A percentile compares a stretch with the other conserved stretches of the same genome.
Conservation (phyloP, 352 stramenopile genomes). For the Globisporangium uncinulatum region DNA sequence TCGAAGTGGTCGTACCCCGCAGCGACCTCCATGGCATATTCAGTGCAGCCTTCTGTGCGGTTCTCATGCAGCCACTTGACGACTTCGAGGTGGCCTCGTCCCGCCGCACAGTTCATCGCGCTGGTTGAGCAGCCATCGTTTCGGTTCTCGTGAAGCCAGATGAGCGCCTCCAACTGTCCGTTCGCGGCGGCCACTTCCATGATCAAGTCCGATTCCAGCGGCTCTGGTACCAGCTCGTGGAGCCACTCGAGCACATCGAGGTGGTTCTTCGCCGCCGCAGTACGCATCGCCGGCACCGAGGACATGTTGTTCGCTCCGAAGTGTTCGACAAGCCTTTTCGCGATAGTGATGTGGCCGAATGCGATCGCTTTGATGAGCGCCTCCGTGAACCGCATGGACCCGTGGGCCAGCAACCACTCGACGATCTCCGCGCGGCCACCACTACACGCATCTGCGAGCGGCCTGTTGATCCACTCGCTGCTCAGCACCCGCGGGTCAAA, state of each 20-base stretch:
- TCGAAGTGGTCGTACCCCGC: constrained; percentile 9
- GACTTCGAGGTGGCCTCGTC: background rate
- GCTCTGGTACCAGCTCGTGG: constrained; percentile 1
- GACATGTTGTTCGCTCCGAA: too few species aligned
- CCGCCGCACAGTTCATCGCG: background rate
- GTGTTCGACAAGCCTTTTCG: background rate
- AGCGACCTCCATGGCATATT: background rate
- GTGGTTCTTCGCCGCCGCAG: constrained; percentile 6
- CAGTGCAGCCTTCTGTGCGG: background rate
- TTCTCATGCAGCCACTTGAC: constrained; percentile 1
- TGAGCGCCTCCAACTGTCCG: background rate
- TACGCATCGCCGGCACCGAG: background rate
- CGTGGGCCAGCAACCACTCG: constrained; percentile 1
- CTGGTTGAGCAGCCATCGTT: background rate
- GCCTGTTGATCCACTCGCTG: background rate
- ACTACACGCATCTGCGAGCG: background rate
- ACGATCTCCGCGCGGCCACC: background rate
- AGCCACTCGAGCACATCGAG: constrained; percentile 4
- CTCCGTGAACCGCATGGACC: background rate
- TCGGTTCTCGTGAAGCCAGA: background rate
- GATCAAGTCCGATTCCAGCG: background rate
- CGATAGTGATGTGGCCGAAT: background rate
- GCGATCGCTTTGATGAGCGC: background rate
- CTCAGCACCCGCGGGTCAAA: background rate
- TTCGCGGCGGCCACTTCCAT: background rate